Evolutionary conservation across 352 stramenopile genomes (phyloP).

Genomic region (Pythium graminicola): DNA sequence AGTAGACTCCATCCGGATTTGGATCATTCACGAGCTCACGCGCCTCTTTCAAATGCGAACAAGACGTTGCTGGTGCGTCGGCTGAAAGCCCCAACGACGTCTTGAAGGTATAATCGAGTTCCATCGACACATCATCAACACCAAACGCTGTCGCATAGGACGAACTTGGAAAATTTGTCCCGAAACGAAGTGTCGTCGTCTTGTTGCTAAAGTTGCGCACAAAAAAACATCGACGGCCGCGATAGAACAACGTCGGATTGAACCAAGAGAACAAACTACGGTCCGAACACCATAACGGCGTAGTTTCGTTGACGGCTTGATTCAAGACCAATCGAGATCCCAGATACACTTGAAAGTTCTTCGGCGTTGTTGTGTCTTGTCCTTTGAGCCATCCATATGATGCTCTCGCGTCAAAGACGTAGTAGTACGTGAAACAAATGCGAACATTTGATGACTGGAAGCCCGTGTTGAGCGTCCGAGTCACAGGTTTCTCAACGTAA

Average conservation of each 20-base stretch:
- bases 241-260: slow-evolving; percentile 30
- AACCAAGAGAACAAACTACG: slow-evolving; percentile 17
- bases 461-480: slow-evolving; percentile 20
- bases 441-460: slow-evolving; percentile 35
- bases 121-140: slow-evolving; percentile 59
- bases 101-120: slow-evolving; percentile 50
- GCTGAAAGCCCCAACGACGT: slow-evolving; percentile 40
- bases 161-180: slow-evolving; percentile 34
- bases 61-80: slow-evolving; percentile 38
- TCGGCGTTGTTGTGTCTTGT: slow-evolving; percentile 29
- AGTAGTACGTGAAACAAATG: slow-evolving; percentile 59
- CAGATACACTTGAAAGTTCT: slow-evolving; percentile 41
- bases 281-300: slow-evolving; percentile 35
- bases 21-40: slow-evolving; percentile 29
- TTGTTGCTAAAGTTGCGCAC: slow-evolving; percentile 35
- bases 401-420: slow-evolving; percentile 38
- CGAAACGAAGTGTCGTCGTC: slow-evolving; percentile 33
- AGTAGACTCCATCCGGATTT: slow-evolving; percentile 54
- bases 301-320: slow-evolving; percentile 34
- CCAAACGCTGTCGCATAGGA: slow-evolving; percentile 40
- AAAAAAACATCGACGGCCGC: slow-evolving; percentile 32
- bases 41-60: slow-evolving; percentile 40
- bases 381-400: slow-evolving; percentile 21
- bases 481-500: slow-evolving; percentile 40
- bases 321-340: slow-evolving; percentile 36